Evolutionary conservation across 2,329 filamentous ascomycete species (phyloP), one percentile per base, ranked within the genome.

Genomic region (Apiospora arundinis): DNA sequence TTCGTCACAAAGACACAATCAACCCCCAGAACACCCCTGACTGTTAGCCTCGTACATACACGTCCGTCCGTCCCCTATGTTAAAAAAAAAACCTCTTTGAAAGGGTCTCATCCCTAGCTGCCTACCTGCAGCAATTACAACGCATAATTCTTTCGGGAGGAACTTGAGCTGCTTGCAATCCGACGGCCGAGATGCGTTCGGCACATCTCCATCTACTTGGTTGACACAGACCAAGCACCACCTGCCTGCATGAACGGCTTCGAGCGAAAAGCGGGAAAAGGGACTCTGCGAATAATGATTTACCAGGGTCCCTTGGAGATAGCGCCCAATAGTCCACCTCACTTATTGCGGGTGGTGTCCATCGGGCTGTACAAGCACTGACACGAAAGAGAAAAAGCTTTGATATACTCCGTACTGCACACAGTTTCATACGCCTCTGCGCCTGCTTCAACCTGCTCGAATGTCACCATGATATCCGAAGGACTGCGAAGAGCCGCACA

Each of bases 201-300:
- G 56, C 32, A 63, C 40, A 63, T 40, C 28, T 40, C 14, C 49
- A 28, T 63, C 11, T 21, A 40, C 56, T 23, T 63, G 56, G 56
- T 40, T 63, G 32, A 63, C 56, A 63, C 56, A 63, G 56, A 63
- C 56, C 56, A 63, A 9, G 56, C 56, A 63, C 56, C 32, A n/a
- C 56, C 56, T 60, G 49, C 23, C 52, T 40, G 56, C 56, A 63
- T 37, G 56, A 63, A 23, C 56, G 18, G 56, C 32, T n/a, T 40
- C 21, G 32, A 63, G 32, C 56, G 32, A 37, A 60, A 60, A 56
- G 25, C 52, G 52, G 52, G 28, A 60, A 63, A 63, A 12, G 32
- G 56, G 56, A 40, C 32, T 40, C 40, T 63, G 32, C 18, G 21
- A 63, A 63, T 42, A 63, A 63, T 63, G 56, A 40, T 18, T 21